Evolutionary conservation across 106 monocot species (phyloP), one percentile per base, ranked within the genome.

Genomic region (Triglochin maritima): DNA sequence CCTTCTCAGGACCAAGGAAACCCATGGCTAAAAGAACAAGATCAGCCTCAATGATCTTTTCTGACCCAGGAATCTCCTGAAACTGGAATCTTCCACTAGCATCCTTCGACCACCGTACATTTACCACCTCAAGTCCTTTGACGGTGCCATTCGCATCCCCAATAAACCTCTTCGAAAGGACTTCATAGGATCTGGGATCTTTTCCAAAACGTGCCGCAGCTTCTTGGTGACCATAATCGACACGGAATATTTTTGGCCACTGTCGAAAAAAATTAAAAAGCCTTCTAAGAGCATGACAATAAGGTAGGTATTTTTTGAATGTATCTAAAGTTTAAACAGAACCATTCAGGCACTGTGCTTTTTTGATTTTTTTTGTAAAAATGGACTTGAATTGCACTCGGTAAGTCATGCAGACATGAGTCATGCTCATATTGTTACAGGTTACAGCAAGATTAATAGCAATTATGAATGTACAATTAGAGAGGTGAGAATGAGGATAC

Each of bases 221-320:
- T 84, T 94, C 93, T 71, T 94, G 81, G 72, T 94, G 93, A 7
- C 93, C 93, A 69, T 94, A 94, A 53, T 94, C 93, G 46, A 94
- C 74, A n/a, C 83, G 86, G 74, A 94, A 94, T 71, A 89, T 75
- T n/a, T 74, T 79, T 45, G 93, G 93, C 93, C 93, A 94, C 93
- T 94, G 82, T 4, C 29, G 64, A 29, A 70, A 13, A 17, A 45
- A 46, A 13, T 43, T 46, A 43, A 11, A 42, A 17, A 42, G 7
- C 52, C 11, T 8, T 8, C 7, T 52, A 8, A 52, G 52, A 7
- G 2, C 7, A 8, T 52, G 9, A 8, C 52, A 52, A 52, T 52
- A 52, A 52, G 52, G 11, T 8, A 0, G 9, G 11, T 52, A 52
- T 11, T 8, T 8, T 8, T 11, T 52, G 11, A 52, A 7, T 52